Evolutionary conservation across 2,329 filamentous ascomycete genomes (phyloP), one percentile per base, ranked within the genome.

Genomic region (Calonectria montana): DNA sequence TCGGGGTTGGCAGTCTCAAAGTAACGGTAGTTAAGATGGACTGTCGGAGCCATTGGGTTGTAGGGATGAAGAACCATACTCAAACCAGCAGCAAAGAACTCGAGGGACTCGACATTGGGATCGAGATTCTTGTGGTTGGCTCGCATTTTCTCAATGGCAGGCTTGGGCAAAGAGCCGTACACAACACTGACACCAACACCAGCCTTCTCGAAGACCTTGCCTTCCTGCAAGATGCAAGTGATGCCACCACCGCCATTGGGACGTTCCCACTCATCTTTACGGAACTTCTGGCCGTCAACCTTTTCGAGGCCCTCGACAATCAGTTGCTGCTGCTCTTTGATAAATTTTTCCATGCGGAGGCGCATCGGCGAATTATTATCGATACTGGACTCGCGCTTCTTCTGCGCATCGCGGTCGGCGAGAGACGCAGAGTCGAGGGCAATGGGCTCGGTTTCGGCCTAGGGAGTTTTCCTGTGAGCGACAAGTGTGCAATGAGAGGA

Each of bases 21-120:
- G 86, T 99, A 99, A 69, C 97, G 92, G 88, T 98, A 98, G 87
- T 99, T 99, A 78, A 99, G 89, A 83, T 99, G 97, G 21, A 99
- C 97, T 0, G 97, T 99, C 0, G 97, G 97, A 9, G 96, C 96
- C 93, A 98, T 97, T 59, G 97, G 97, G 84, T 99, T 99, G 79
- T 91, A 89, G 2, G 97, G 97, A 83, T 99, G 97, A 65, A 98
- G 87, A 29, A 99, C 96, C 83, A 99, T 89, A 81, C 95, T 98
- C 65, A 99, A 87, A 6, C 97, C 97, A 1, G 96, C 94, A 23
- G 96, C 97, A 83, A 98, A 99, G 89, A 98, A 99, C 79, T 96
- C 94, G 73, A 99, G 88, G 50, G 92, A 94, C 62, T 98, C 93
- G 45, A 97, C 91, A 18, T 92, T 89, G 43, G 93, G 88, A 69